These are phyloP conservation scores for Podila epicladia DNA, from an alignment of 192 early-diverging fungal genomes.

Conservation along the genomic window DNA sequence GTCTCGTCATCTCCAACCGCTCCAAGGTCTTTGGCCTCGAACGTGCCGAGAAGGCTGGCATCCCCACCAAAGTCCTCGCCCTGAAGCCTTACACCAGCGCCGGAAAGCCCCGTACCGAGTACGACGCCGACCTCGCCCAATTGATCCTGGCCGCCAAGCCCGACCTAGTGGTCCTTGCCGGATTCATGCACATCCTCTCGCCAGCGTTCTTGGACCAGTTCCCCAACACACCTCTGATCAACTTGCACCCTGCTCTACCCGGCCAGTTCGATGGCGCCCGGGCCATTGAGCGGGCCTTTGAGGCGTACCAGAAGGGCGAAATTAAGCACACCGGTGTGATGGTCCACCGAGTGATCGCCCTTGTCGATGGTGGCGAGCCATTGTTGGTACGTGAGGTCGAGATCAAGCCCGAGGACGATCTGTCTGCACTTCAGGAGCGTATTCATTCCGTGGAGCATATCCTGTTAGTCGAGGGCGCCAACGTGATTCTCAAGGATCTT, in stretches of 20 bases:
- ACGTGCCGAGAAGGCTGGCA: conserved; percentile 81
- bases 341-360: conserved; percentile 96
- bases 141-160: conserved; percentile 69
- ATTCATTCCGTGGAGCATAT: conserved; percentile 93
- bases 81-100: conserved; percentile 87
- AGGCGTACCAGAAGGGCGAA: conserved; percentile 83
- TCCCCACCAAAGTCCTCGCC: conserved; percentile 84
- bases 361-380: conserved; percentile 95
- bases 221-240: conserved; percentile 78
- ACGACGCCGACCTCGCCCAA: conserved; percentile 86
- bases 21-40: conserved; percentile 87
- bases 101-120: conserved; percentile 87
- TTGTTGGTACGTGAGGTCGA: conserved; percentile 82
- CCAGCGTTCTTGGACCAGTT: conserved; percentile 84
- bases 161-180: conserved; percentile 92
- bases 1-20: conserved; percentile 91
- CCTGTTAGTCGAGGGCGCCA: conserved; percentile 84
- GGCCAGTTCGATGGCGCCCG: conserved; percentile 97
- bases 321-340: conserved; percentile 82
- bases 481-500: conserved; percentile 56
- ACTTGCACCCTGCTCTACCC: conserved; percentile 97
- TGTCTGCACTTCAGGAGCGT: conserved; percentile 84
- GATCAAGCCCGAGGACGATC: conserved; percentile 78
- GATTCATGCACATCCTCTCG: conserved; percentile 99
- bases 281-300: conserved; percentile 94